Evolutionary conservation across 805 yeast species (phyloP).

Genomic region (Metschnikowia gruessii): DNA sequence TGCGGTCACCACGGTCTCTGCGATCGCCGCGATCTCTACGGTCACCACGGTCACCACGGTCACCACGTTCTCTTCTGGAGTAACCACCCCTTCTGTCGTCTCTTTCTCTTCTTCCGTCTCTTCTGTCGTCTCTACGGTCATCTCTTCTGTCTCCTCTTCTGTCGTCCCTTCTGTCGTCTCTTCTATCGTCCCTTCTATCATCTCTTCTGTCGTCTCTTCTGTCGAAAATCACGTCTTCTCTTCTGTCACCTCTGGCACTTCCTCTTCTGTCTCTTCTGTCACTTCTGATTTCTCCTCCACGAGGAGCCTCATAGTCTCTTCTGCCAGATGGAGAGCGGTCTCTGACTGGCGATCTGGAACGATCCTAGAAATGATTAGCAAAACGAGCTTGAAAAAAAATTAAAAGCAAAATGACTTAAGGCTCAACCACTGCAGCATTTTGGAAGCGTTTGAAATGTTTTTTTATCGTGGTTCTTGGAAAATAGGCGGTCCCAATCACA

Average conservation of each 20-base stretch:
- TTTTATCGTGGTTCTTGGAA: background rate
- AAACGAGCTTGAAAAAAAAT: slow-evolving; percentile 1
- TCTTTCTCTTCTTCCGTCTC: slow-evolving; percentile 10
- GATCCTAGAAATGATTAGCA: slow-evolving; percentile 22
- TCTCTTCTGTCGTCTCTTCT: slow-evolving; percentile 17
- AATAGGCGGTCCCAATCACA: background rate
- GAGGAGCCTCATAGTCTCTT: slow-evolving; percentile 29
- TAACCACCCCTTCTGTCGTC: slow-evolving; percentile 15
- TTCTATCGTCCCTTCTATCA: slow-evolving; percentile 20
- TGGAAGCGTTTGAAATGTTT: background rate
- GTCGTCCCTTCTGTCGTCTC: slow-evolving; percentile 21
- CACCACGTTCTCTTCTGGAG: slow-evolving; percentile 13
- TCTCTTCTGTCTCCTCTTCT: slow-evolving; percentile 19
- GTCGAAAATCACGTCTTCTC: slow-evolving; percentile 27
- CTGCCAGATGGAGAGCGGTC: slow-evolving; percentile 36
- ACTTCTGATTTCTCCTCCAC: slow-evolving; percentile 16
- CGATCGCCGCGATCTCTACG: slow-evolving; percentile 10
- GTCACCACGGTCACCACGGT: slow-evolving; percentile 15
- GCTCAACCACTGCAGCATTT: background rate
- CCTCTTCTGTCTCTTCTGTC: slow-evolving; percentile 16
- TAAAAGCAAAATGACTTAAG: background rate
- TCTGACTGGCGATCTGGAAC: slow-evolving; percentile 28
- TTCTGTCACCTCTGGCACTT: slow-evolving; percentile 24
- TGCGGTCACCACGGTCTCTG: slow-evolving; percentile 11
- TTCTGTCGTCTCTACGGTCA: slow-evolving; percentile 18